Conservation (phyloP, 768 basidiomycete species). For the Tylopilus subfusipes region DNA sequence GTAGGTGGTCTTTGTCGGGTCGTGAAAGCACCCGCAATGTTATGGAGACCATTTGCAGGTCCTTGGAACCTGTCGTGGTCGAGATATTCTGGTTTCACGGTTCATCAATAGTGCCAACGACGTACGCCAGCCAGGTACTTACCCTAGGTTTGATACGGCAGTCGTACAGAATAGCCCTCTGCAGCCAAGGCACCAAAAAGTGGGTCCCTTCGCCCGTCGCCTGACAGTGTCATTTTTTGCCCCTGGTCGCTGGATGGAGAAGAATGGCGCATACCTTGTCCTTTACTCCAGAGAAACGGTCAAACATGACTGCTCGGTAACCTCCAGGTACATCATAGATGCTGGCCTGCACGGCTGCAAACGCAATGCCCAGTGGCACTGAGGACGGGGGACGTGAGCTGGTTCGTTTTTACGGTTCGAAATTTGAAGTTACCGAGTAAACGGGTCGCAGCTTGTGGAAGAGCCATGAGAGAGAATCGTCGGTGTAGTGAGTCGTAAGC, state of each 20-base stretch:
- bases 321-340: slow-evolving; percentile 83
- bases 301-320: slow-evolving; percentile 96
- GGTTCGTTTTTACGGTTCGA: not conserved
- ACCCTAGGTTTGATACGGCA: slow-evolving; percentile 96
- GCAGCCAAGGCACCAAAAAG: slow-evolving; percentile 92
- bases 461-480: slow-evolving; percentile 40
- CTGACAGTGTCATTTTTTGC: slow-evolving; percentile 38
- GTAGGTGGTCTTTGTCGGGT: slow-evolving; percentile 82
- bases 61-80: slow-evolving; percentile 98
- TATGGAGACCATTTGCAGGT: slow-evolving; percentile 97
- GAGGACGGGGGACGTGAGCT: slow-evolving; percentile 9
- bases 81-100: slow-evolving; percentile 73
- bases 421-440: slow-evolving; percentile 41
- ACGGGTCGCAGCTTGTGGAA: slow-evolving; percentile 47
- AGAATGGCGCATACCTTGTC: slow-evolving; percentile 49
- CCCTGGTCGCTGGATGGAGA: not conserved
- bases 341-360: slow-evolving; percentile 47
- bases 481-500: not conserved
- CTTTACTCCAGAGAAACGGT: slow-evolving; percentile 91
- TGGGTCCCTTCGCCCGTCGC: slow-evolving; percentile 93
- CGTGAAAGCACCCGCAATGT: slow-evolving; percentile 94
- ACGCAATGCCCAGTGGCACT: slow-evolving; percentile 40
- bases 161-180: slow-evolving; percentile 95
- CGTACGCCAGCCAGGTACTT: slow-evolving; percentile 24
- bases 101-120: slow-evolving; percentile 2